phyloP scores from a whole-genome alignment of 73 alveolate genomes.

The Paraurostyla sp. region DNA sequence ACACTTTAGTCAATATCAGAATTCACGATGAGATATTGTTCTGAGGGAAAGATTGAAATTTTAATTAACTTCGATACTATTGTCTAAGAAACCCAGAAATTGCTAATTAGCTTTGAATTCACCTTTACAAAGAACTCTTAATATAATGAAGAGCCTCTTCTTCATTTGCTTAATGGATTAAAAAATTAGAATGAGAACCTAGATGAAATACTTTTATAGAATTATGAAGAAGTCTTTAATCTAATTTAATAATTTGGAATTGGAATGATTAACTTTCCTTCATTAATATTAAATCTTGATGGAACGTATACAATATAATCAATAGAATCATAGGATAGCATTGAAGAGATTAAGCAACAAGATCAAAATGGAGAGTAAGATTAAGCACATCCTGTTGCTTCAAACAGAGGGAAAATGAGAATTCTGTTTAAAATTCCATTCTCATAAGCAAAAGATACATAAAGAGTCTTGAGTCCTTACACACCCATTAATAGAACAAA shows the following conservation, averaged over 20 bases:
- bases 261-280: constrained; percentile 53
- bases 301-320: background rate
- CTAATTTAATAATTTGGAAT: constrained; percentile 46
- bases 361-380: background rate
- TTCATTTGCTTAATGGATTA: background rate
- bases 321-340: background rate
- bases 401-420: background rate
- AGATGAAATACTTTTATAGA: background rate
- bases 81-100: background rate
- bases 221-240: constrained; percentile 43
- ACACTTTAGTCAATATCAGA: constrained; percentile 23
- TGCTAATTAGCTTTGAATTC: background rate
- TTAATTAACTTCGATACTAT: background rate
- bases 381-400: constrained; percentile 16
- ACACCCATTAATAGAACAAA: constrained; percentile 18
- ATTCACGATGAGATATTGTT: constrained; percentile 42
- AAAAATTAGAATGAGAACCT: background rate
- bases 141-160: constrained; percentile 31
- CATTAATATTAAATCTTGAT: background rate
- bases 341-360: background rate
- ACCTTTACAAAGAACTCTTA: background rate
- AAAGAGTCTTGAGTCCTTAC: constrained; percentile 35
- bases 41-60: constrained; percentile 42
- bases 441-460: background rate
- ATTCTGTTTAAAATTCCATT: constrained; percentile 1